Base-by-base conservation (phyloP, 192 early-diverging fungal species). In the Backusella tuberculispora region DNA sequence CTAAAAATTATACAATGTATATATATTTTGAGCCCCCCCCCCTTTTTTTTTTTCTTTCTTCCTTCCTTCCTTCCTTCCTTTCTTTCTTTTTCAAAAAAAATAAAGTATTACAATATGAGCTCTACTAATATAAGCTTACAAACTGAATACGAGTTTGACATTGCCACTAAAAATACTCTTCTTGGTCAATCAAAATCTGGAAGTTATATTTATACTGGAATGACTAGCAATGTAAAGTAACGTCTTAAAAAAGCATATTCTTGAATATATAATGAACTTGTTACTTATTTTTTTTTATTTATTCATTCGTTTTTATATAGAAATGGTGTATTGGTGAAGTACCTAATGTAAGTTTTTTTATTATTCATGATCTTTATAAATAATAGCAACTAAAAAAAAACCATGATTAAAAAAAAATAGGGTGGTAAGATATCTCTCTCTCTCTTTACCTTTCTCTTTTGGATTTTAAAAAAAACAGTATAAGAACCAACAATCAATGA, bases 81-180 rank as follows among this genome's bases (percentile, higher is more conserved):
- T 67, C 12, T 60, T 26, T 60, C 12, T 19, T 56, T 56, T 24
- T 56, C 41, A 42, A 42, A 42, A 42, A 42, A 42, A 42, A 42
- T 5, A 42, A 42, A 42, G 7, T 5, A 42, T 5, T 5, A 42
- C 3, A 42, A 42, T 3, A 56, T 56, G 50, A 56, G 50, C 17
- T 56, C 50, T 10, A 56, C 63, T 65, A 26, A 9, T 38, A 65
- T 24, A 6, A 56, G 24, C 50, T n/a, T 56, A 56, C 14, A 29
- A 65, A 65, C 26, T 34, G 64, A 66, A 66, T 66, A 66, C 34
- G 21, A 47, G 42, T 78, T 78, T 63, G 77, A 78, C 26, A 5
- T 74, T 21, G 77, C 50, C 6, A 74, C 73, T 5, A 13, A 48
- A 3, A 74, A 65, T 2, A 64, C 9, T 34, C 70, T 69, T 17